phyloP scores from a whole-genome alignment of 225 moss, liverwort and hornwort genomes.

The Marchantia paleacea region DNA sequence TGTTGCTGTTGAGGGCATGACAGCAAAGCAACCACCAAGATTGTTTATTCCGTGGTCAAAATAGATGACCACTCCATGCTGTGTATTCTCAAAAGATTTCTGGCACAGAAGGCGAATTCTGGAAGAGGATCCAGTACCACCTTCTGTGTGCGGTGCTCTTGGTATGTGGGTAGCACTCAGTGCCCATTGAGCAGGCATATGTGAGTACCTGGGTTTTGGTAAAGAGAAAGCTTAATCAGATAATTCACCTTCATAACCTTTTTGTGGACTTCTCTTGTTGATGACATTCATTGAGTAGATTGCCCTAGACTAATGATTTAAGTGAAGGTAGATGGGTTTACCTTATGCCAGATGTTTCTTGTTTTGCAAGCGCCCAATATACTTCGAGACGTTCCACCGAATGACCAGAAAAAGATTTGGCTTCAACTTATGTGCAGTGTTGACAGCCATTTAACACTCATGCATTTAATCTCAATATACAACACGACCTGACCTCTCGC shows the following conservation, averaged over 20 bases:
- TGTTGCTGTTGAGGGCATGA: slow-evolving; percentile 47
- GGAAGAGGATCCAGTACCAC: slow-evolving; percentile 36
- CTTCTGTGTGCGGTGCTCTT: slow-evolving; percentile 43
- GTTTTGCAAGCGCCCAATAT: too few relatives aligned
- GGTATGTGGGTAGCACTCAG: slow-evolving; percentile 43
- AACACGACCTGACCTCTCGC: too few relatives aligned
- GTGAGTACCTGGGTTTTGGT: slow-evolving; percentile 52
- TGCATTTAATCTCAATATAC: too few relatives aligned
- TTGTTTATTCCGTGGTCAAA: slow-evolving; percentile 52
- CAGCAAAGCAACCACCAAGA: slow-evolving; percentile 41
- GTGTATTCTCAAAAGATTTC: slow-evolving; percentile 41
- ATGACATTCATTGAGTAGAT: not conserved
- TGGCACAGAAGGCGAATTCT: slow-evolving; percentile 32
- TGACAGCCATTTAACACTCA: too few relatives aligned
- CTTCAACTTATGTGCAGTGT: too few relatives aligned
- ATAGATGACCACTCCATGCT: slow-evolving; percentile 49
- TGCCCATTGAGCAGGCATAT: slow-evolving; percentile 44
- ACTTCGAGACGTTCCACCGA: too few relatives aligned
- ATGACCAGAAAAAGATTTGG: too few relatives aligned
- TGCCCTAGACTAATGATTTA: not conserved
- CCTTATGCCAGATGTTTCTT: too few relatives aligned
- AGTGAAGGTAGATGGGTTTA: not conserved
- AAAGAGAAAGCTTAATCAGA: slow-evolving; percentile 48
- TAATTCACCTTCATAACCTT: slow-evolving; percentile 27
- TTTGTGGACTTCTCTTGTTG: not conserved